phyloP scores from a whole-genome alignment of 257 asterid genomes.

The Solanum peruvianum region DNA sequence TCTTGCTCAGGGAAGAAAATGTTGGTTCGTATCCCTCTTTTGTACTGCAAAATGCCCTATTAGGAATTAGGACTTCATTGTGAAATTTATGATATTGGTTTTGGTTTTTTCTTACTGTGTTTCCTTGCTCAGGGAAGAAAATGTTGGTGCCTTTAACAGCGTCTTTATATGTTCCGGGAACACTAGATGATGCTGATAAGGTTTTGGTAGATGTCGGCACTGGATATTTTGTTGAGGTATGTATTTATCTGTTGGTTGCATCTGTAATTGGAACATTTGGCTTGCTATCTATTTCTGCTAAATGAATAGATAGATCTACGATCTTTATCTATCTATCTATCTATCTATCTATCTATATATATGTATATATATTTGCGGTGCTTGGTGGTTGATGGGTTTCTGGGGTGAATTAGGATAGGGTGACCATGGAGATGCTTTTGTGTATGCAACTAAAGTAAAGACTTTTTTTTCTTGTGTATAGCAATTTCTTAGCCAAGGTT shows the following conservation, averaged over 20 bases:
- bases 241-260: background rate
- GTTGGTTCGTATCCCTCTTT: background rate
- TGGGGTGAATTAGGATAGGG: background rate
- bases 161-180: constrained; percentile 78
- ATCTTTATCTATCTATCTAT: background rate
- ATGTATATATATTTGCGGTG: background rate
- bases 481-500: background rate
- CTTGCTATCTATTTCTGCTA: background rate
- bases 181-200: constrained; percentile 76
- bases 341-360: no score
- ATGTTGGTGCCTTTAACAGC: constrained; percentile 90
- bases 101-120: background rate
- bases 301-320: background rate
- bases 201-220: constrained; percentile 94
- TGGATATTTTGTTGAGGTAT: constrained; percentile 86
- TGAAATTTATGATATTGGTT: background rate
- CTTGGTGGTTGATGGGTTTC: background rate
- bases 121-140: constrained; percentile 45
- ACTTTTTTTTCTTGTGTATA: background rate
- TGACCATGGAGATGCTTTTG: background rate
- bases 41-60: background rate
- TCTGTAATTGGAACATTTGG: background rate
- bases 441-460: background rate
- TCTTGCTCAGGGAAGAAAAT: background rate
- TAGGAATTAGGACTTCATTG: background rate